phyloP scores from a whole-genome alignment of 148 eudicot genomes.

The Cornus controversa region DNA sequence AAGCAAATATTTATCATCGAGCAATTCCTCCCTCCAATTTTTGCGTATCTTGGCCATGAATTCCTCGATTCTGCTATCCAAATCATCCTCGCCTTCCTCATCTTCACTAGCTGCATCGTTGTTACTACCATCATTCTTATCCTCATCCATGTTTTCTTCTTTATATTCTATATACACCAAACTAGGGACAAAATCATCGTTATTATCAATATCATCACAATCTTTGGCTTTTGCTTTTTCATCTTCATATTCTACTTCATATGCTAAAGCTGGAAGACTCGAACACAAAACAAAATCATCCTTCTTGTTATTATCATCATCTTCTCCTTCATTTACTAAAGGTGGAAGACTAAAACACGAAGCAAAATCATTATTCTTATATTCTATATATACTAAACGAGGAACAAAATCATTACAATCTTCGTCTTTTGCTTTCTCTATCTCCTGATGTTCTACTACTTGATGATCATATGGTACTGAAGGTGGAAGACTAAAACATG shows the following conservation, averaged over 20 bases:
- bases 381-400: conserved; percentile 14
- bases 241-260: conserved; percentile 6
- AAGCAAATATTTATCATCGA: conserved; percentile 16
- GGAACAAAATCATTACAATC: conserved; percentile 2
- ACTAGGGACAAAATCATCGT: conserved; percentile 16
- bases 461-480: conserved; percentile 10
- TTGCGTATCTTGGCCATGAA: conserved; percentile 21
- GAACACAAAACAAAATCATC: not conserved
- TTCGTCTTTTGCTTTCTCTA: not conserved
- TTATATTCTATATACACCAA: conserved; percentile 8
- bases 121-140: not conserved
- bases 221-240: not conserved
- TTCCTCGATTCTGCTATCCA: conserved; percentile 16
- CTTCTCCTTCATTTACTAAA: conserved; percentile 4
- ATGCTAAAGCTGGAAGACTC: not conserved
- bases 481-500: not conserved
- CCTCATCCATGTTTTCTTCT: not conserved
- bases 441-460: conserved; percentile 5
- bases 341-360: not conserved
- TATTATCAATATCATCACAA: not conserved
- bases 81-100: conserved; percentile 9
- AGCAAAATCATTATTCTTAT: conserved; percentile 4
- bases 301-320: not conserved
- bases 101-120: not conserved
- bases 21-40: conserved; percentile 26